Evolutionary conservation across 148 eudicot genomes (phyloP), one percentile per base, ranked within the genome.

Genomic region (Camellia japonica): DNA sequence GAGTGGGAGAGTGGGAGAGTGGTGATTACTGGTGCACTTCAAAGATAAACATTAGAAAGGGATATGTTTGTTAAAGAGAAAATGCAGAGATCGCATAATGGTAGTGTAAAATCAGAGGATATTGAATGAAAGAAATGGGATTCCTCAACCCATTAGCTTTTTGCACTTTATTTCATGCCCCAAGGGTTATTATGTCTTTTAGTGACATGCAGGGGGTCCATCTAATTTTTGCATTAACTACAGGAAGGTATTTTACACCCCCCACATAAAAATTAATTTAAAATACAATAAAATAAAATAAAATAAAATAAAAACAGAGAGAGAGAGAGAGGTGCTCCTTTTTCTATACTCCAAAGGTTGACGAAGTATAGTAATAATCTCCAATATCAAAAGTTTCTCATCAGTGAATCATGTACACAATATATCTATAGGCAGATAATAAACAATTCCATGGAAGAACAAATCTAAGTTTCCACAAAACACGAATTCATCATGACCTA

Each of bases 381-480:
- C 38, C 77, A 55, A 55, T 38, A 38, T 73, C 0, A 54, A 42
- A 38, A 55, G 19, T 30, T 73, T 19, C 58, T 18, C 8, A 73
- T 38, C 19, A 55, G 52, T 73, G 76, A 18, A 38, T 19, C 30
- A 55, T 62, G 47, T 49, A 20, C 58, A 71, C 12, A 71, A 49
- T 6, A 47, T 63, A 7, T 77, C 14, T 9, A n/a, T 67, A n/a
- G 54, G 70, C 54, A 76, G 44, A 64, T 77, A 64, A 77, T 19
- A 77, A 38, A 52, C 44, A 30, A 66, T 65, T 76, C 58, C 79
- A 63, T 14, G 11, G 30, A 44, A 44, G 56, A 75, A 49, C 20
- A 62, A 7, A 23, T 23, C 47, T 20, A 62, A 13, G 46, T 46
- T 64, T 51, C 47, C 2, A 42, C 20, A 6, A 67, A 41, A 66